Evolutionary conservation across 2,329 filamentous ascomycete species (phyloP).

Genomic region (Stagonosporopsis chrysanthemi): DNA sequence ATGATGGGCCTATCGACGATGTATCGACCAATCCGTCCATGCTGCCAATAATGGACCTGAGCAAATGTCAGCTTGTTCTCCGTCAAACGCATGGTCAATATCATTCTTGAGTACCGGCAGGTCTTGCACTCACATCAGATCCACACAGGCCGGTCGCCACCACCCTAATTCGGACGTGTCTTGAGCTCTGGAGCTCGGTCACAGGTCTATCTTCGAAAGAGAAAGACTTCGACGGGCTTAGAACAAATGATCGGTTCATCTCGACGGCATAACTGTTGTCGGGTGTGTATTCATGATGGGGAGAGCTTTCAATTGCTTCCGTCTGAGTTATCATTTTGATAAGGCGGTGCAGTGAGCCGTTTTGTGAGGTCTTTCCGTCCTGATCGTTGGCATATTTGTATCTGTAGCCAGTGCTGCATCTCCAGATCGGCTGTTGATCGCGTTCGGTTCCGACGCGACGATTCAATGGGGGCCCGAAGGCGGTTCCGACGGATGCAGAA

Average conservation of each 20-base stretch:
- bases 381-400: neutral
- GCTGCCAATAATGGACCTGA: slow-evolving; percentile 34
- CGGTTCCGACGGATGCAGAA: slow-evolving; percentile 1
- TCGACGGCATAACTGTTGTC: neutral
- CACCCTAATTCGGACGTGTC: slow-evolving; percentile 78
- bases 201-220: slow-evolving; percentile 72
- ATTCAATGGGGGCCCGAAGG: neutral
- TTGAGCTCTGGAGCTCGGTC: slow-evolving; percentile 66
- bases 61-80: neutral
- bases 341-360: neutral
- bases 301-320: neutral
- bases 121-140: slow-evolving; percentile 56
- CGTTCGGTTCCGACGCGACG: neutral
- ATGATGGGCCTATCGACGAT: slow-evolving; percentile 34
- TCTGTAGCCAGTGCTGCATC: neutral
- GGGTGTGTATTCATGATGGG: neutral
- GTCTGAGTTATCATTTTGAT: neutral
- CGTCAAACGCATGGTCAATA: neutral
- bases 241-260: slow-evolving; percentile 15
- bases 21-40: slow-evolving; percentile 33
- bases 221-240: slow-evolving; percentile 15
- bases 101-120: neutral
- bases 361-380: neutral
- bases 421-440: neutral
- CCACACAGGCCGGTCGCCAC: slow-evolving; percentile 86